Evolutionary conservation across 805 yeast species (phyloP).

Genomic region (Teunomyces panamensis): DNA sequence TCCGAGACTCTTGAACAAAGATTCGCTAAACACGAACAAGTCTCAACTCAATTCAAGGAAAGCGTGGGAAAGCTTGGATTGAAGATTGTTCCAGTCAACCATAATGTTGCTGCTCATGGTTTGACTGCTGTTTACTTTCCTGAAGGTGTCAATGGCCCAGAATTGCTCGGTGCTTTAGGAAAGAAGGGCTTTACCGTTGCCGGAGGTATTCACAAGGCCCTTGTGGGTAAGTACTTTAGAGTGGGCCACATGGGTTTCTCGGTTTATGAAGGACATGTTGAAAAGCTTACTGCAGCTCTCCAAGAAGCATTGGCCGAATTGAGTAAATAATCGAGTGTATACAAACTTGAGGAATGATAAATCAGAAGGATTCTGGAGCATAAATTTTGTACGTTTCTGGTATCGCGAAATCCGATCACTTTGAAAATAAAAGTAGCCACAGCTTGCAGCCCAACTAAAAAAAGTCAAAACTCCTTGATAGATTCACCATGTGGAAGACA

Average conservation of each 20-base stretch:
- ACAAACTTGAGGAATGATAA: too few species aligned
- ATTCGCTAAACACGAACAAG: slow-evolving; percentile 58
- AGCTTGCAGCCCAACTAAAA: not conserved
- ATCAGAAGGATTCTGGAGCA: too few species aligned
- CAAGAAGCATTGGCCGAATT: slow-evolving; percentile 38
- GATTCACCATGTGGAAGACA: not conserved
- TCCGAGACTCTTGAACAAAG: slow-evolving; percentile 54
- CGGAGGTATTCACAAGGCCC: slow-evolving; percentile 83
- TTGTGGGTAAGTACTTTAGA: slow-evolving; percentile 81
- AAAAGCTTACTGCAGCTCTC: slow-evolving; percentile 31
- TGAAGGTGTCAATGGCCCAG: slow-evolving; percentile 66
- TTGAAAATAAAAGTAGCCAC: not conserved
- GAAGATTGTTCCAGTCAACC: slow-evolving; percentile 60
- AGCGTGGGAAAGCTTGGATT: slow-evolving; percentile 58
- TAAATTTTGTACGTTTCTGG: too few species aligned
- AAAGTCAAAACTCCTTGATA: too few species aligned
- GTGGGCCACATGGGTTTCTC: slow-evolving; percentile 96
- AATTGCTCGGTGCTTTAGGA: slow-evolving; percentile 56
- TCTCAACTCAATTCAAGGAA: slow-evolving; percentile 64
- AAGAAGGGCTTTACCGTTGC: slow-evolving; percentile 74
- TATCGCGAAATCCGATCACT: too few species aligned
- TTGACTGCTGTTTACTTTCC: slow-evolving; percentile 84
- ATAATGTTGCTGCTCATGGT: slow-evolving; percentile 76
- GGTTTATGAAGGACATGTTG: slow-evolving; percentile 42
- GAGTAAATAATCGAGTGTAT: slow-evolving; percentile 13